Base-by-base conservation (phyloP, 2,329 filamentous ascomycete species). In the Claviceps purpurea region DNA sequence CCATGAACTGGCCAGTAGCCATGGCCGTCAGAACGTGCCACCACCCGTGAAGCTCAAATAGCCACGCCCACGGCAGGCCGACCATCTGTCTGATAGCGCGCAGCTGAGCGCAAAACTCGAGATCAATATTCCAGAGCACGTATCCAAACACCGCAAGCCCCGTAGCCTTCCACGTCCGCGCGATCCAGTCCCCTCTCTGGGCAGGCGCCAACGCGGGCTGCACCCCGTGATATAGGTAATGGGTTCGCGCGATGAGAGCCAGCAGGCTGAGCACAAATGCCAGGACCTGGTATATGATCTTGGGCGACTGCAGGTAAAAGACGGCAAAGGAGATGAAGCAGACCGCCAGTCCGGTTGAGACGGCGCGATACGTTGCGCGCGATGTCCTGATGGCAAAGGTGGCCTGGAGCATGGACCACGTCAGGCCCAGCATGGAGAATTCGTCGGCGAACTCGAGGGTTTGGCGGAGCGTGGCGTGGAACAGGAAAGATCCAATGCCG, bases 21-120 rank as follows among this genome's bases (percentile, higher is more conserved):
- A 78, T 65, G 0, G 76, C 79, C 0, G 79, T 83, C 26, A 81
- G 64, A 16, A 82, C 64, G 57, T 83, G 79, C 79, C 79, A 83
- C 79, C 78, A 82, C 1, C 78, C 79, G 58, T 82, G 79, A 14
- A 82, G 59, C 63, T 82, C 79, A 4, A 82, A 60, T 0, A 77
- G 38, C 62, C 76, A 79, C 1, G 72, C 74, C 71, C 69, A 77
- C 0, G 79, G 79, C 44, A 79, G 60, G 0, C 79, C 78, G 2
- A 81, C 56, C 0, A 50, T 56, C 7, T 65, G 63, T 48, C 77
- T 72, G 11, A 73, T 56, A 0, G 56, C 54, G 2, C 76, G 73
- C 24, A 82, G 65, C 54, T 71, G 60, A 0, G 62, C 60, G 57
- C 79, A 83, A 13, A 70, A 66, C 57, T 77, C 70, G 10, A 76